A percentile compares a stretch with the other conserved stretches of the same genome.
These are phyloP conservation scores for Phytophthora cryptogea DNA, from an alignment of 352 stramenopile genomes.

Conservation along the genomic window DNA sequence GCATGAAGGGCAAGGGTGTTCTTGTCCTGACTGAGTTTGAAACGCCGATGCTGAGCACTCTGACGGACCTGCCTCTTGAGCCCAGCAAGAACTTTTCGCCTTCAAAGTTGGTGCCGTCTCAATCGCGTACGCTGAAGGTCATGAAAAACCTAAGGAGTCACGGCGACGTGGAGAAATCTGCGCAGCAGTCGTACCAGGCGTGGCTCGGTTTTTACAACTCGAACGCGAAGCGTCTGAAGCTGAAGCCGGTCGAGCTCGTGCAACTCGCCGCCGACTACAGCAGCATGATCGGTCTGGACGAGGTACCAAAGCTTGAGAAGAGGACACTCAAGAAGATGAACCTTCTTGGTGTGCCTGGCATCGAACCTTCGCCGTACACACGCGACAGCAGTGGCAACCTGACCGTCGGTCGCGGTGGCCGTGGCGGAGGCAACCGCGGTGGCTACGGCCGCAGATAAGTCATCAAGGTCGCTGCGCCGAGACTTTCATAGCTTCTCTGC, in stretches of 20 bases:
- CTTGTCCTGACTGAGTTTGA: constrained; percentile 90
- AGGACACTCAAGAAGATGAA: constrained; percentile 84
- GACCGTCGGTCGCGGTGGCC: constrained; percentile 11
- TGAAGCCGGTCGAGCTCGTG: constrained; percentile 66
- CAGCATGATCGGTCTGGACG: constrained; percentile 54
- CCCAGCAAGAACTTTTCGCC: constrained; percentile 23
- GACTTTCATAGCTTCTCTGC: constrained; percentile 7
- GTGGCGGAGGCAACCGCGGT: constrained; percentile 19
- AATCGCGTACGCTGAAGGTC: constrained; percentile 34
- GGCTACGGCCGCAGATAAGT: constrained; percentile 37
- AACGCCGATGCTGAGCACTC: constrained; percentile 61
- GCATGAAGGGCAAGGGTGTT: constrained; percentile 84
- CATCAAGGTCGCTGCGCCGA: constrained; percentile 13
- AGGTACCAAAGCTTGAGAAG: constrained; percentile 88
- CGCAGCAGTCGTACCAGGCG: constrained; percentile 91
- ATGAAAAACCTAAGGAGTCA: constrained; percentile 48
- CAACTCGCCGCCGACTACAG: constrained; percentile 71
- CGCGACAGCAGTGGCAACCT: constrained; percentile 34
- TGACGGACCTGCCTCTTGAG: constrained; percentile 68
- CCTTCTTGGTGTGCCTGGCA: constrained; percentile 76
- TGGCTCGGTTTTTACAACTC: constrained; percentile 96
- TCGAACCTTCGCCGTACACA: constrained; percentile 54
- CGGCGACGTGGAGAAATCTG: constrained; percentile 74
- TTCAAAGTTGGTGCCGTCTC: constrained; percentile 21
- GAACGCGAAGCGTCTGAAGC: constrained; percentile 56